These are phyloP conservation scores for Salix arbutifolia DNA, from an alignment of 345 rosid genomes.

Conservation along the genomic window DNA sequence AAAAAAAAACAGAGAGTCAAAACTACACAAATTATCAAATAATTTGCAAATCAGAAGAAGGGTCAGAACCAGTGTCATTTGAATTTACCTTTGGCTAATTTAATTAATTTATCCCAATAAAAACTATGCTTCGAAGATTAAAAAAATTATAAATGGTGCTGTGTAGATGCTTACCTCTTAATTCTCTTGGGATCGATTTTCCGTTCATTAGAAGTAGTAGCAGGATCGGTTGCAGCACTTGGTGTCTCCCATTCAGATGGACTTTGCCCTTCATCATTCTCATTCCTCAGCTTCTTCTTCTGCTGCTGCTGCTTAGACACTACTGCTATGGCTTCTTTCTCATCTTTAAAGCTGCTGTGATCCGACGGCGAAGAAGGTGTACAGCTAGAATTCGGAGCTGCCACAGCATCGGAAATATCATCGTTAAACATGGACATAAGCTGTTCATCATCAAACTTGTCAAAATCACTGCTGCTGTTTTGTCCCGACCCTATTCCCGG, in stretches of 20 bases:
- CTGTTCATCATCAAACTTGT: slow-evolving; percentile 33
- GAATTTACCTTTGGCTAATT: neutral
- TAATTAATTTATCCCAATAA: neutral
- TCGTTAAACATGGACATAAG: slow-evolving; percentile 32
- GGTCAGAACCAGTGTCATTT: neutral
- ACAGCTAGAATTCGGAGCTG: slow-evolving; percentile 17
- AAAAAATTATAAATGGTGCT: neutral
- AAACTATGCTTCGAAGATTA: neutral
- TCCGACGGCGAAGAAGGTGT: slow-evolving; percentile 29
- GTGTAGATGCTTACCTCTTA: slow-evolving; percentile 18
- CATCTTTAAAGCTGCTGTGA: slow-evolving; percentile 31
- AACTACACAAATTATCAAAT: neutral
- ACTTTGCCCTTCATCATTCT: slow-evolving; percentile 24
- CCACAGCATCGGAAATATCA: slow-evolving; percentile 15
- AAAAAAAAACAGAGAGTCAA: neutral
- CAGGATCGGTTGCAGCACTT: neutral
- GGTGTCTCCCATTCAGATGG: slow-evolving; percentile 20
- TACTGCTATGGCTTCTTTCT: slow-evolving; percentile 3
- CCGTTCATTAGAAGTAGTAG: slow-evolving; percentile 5
- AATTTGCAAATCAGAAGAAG: neutral
- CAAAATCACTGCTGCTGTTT: slow-evolving; percentile 13
- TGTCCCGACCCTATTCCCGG: slow-evolving; percentile 6
- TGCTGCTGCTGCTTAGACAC: neutral
- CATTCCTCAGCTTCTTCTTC: slow-evolving; percentile 6
- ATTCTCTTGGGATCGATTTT: slow-evolving; percentile 31